Evolutionary conservation across 2,329 filamentous ascomycete species (phyloP), one percentile per base, ranked within the genome.

Genomic region (Exophiala phaeomuriformis): DNA sequence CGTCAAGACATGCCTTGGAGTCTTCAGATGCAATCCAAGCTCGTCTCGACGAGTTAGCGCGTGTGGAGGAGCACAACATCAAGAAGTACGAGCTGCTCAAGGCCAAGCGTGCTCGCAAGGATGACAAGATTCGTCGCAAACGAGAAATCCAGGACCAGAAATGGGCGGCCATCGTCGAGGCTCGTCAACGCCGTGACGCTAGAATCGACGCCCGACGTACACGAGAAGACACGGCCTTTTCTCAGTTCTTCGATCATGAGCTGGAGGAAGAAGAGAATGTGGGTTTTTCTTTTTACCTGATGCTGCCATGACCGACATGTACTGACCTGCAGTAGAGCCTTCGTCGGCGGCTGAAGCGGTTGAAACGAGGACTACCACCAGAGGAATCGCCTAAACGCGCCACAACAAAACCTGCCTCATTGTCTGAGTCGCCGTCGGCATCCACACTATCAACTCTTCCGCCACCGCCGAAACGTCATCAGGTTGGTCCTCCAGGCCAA

Each of bases 401-500:
- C 31, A 37, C 43, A 30, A 44, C 51, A 28, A 53, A 53, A 5
- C 52, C 59, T 5, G 53, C 60, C 12, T 54, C 57, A n/a, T 39
- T 53, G 19, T 62, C 61, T 10, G 61, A 59, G 57, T 63, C 62
- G 27, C 60, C 61, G 30, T 50, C 54, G 28, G 55, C 49, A 19
- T 47, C 58, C 5, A 39, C 56, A 3, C 54, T 59, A 10, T 64
- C 59, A 10, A 64, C 60, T 2, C 47, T 64, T 31, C 60, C 61
- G 10, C 61, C 62, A 44, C 59, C 62, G 3, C 52, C 61, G 1
- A 63, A 63, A 37, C 55, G 60, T 42, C 61, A 63, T 50, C 61
- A 63, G 44, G 53, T 58, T 29, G 55, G 54, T 29, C 61, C 60
- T 48, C 60, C 61, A 41, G 56, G 59, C 29, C 61, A 62, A 37